Base-by-base conservation (phyloP, 1,284 basidiomycete species). In the Kalmanozyma brasiliensis region DNA sequence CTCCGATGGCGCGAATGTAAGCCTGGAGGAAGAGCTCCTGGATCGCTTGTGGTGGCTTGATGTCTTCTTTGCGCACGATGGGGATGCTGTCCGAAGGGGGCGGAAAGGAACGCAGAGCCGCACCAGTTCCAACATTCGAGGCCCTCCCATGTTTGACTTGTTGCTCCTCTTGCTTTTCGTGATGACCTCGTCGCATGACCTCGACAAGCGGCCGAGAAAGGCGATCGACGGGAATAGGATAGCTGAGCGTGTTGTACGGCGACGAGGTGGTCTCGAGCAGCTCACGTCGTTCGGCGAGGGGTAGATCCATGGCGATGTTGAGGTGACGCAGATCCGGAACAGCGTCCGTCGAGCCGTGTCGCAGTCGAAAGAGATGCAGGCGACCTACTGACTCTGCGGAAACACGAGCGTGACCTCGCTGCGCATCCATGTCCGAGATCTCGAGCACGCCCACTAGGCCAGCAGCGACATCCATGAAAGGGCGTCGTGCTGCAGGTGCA, bases 381-480 rank as follows among this genome's bases (percentile, higher is more conserved):
- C 55, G 55, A 17, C 49, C 51, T n/a, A 22, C 20, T 2, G 32
- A 35, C 10, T 38, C 51, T 9, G 48, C 3, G 23, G 44, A 3
- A 1, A 23, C 7, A 17, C 29, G 37, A 2, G 47, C 47, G 2
- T 11, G 40, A 40, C 38, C 34, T 8, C 33, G 45, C 8, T 41
- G 49, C 5, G 35, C 30, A 0, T 49, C 45, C 4, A 22, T 7
- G 7, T 20, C 24, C 26, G 36, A 40, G 4, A 69, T 24, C 41
- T 69, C 66, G 33, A 69, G 29, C 16, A 69, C 24, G 6, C 56
- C 66, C 2, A 69, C 37, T 29, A 69, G 51, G 17, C 66, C 66
- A 14, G 66, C 46, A 17, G 51, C 60, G 0, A 69, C 52, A 11
- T 69, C 66, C 66, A 69, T 69, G 20, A 69, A 69, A 6, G 66